Evolutionary conservation across 306 rosid species (phyloP), one percentile per base, ranked within the genome.

Genomic region (Heteromeles arbutifolia): DNA sequence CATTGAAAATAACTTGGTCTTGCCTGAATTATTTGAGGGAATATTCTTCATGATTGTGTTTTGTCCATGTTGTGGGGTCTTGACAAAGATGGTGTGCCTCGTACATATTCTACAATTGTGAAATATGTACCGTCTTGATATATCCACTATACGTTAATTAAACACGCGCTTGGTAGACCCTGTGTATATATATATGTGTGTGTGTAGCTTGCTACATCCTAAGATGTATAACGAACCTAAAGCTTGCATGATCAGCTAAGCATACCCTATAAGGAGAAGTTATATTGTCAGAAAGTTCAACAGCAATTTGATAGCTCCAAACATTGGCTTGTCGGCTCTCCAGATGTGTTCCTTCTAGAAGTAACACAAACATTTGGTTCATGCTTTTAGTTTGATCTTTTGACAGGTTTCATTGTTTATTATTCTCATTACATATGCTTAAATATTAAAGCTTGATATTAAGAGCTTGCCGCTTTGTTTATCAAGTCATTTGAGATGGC

Each of bases 61-160:
- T 83, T 84, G 84, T 87, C 84, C 78, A 21, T 76, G 73, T 74
- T 57, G 76, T 67, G 84, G 83, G 84, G 84, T 75, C 75, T 64
- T 74, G 75, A 82, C 69, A 82, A 79, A 76, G 80, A 54, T 78
- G 82, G 69, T 62, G 69, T 74, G 67, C 78, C 58, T 67, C 72
- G 76, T 69, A 56, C 50, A 61, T 74, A 81, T 85, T 86, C 84
- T 32, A 71, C 65, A 39, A 71, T 56, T 65, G 63, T 26, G 70
- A n/a, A 43, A 54, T 70, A 74, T 79, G 76, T 75, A 77, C 65
- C 68, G 50, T 77, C 63, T 26, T 41, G 44, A 76, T 70, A 53
- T 24, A 43, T 74, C 72, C 75, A 13, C 70, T 54, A 24, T 29
- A 50, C 31, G 11, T 13, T 28, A 70, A 26, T 69, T 52, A 45